Conservation (phyloP, 139 green algal species). For the Closterium sp. region DNA sequence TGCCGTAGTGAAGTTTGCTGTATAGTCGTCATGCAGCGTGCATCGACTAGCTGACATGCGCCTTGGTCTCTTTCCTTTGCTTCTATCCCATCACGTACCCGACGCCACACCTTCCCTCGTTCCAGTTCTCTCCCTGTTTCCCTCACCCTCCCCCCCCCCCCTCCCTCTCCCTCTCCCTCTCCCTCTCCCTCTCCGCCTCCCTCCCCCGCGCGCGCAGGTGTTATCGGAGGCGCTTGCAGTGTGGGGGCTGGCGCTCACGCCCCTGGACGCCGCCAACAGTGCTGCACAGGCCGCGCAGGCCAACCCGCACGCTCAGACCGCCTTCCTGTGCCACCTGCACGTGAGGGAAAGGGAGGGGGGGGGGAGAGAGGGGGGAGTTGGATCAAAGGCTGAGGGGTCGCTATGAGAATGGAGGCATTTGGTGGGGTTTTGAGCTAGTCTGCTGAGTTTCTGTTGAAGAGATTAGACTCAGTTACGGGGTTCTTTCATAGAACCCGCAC, state of each 20-base stretch:
- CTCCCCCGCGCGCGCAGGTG: neutral
- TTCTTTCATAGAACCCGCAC: too few relatives aligned
- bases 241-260: constrained; percentile 61
- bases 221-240: constrained; percentile 66
- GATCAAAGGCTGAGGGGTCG: too few relatives aligned
- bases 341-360: neutral
- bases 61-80: neutral
- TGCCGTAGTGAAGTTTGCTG: too few relatives aligned
- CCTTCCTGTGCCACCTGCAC: constrained; percentile 47
- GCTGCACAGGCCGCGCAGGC: neutral
- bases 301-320: constrained; percentile 58
- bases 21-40: too few relatives aligned
- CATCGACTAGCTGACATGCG: neutral
- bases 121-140: neutral
- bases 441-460: too few relatives aligned
- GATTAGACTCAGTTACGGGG: too few relatives aligned
- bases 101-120: too few relatives aligned
- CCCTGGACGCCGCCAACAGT: constrained; percentile 56
- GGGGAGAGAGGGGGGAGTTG: neutral
- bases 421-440: too few relatives aligned
- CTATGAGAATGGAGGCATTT: neutral
- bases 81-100: too few relatives aligned
- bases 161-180: too few relatives aligned
- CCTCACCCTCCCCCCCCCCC: too few relatives aligned
- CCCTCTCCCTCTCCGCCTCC: neutral